phyloP scores from a whole-genome alignment of 169 alveolate species.

The Cyclospora cayetanensis region DNA sequence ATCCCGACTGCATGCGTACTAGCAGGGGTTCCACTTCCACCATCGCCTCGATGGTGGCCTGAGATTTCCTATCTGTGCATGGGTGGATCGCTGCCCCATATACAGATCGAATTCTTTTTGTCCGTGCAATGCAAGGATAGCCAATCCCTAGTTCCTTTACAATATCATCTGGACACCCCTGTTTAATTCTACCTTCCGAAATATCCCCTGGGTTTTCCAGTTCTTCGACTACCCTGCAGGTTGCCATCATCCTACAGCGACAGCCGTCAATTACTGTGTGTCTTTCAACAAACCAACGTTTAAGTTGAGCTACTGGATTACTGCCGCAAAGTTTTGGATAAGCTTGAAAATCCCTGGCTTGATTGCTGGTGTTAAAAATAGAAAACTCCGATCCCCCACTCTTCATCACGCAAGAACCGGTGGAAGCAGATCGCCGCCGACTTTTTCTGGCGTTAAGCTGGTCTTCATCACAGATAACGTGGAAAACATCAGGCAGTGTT shows the following conservation, averaged over 20 bases:
- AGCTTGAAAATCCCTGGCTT: constrained; percentile 13
- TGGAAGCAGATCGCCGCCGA: neutral
- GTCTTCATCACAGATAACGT: neutral
- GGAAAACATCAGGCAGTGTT: constrained; percentile 17
- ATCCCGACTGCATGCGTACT: neutral
- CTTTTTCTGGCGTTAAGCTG: neutral
- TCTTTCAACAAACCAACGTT: neutral
- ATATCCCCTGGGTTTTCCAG: too few species aligned
- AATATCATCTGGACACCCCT: too few species aligned
- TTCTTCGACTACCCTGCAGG: neutral
- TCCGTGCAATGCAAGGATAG: too few species aligned
- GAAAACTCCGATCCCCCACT: neutral
- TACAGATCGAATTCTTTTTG: too few species aligned
- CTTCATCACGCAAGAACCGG: neutral
- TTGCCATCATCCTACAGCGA: constrained; percentile 16
- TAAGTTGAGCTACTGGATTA: neutral
- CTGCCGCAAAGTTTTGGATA: neutral
- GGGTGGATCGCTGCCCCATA: too few species aligned
- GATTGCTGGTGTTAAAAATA: neutral
- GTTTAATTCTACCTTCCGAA: too few species aligned
- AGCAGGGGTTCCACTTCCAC: constrained; percentile 41
- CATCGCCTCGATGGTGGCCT: neutral
- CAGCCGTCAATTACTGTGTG: constrained; percentile 43
- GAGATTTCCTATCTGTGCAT: too few species aligned
- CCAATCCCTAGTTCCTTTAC: too few species aligned